These are phyloP conservation scores for Vicia villosa DNA, from an alignment of 306 rosid species.

Conservation along the genomic window DNA sequence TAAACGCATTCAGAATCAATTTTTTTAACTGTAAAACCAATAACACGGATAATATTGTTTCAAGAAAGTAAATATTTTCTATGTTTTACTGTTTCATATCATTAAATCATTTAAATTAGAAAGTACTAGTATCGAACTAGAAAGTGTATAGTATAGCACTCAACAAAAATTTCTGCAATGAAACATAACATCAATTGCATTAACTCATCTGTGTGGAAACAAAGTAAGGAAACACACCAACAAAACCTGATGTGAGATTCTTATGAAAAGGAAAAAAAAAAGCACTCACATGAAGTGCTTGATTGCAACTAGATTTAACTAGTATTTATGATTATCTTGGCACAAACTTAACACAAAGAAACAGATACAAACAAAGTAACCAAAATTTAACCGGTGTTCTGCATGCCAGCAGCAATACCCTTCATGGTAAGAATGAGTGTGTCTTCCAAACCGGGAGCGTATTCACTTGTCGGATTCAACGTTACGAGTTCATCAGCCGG, in stretches of 20 bases:
- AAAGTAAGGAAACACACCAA: conserved; percentile 1
- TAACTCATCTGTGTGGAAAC: conserved; percentile 36
- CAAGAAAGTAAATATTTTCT: not conserved
- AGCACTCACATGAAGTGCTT: conserved; percentile 41
- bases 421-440: conserved; percentile 97
- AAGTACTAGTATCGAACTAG: not conserved
- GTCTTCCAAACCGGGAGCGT: conserved; percentile 97
- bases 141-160: not conserved
- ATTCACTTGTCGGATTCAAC: conserved; percentile 91
- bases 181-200: conserved; percentile 33
- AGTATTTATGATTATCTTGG: conserved; percentile 31
- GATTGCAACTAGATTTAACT: conserved; percentile 18
- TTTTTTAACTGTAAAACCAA: too few relatives aligned
- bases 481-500: conserved; percentile 77
- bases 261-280: conserved; percentile 3
- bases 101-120: not conserved
- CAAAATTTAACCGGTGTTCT: conserved; percentile 82
- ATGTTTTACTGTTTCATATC: not conserved
- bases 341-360: conserved; percentile 28
- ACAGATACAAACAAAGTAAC: conserved; percentile 6
- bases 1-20: too few relatives aligned
- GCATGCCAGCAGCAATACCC: conserved; percentile 99
- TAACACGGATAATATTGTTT: too few relatives aligned
- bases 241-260: not conserved
- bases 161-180: conserved; percentile 10